Evolutionary conservation across 2,329 filamentous ascomycete genomes (phyloP).

Genomic region (Epichloe sp.): DNA sequence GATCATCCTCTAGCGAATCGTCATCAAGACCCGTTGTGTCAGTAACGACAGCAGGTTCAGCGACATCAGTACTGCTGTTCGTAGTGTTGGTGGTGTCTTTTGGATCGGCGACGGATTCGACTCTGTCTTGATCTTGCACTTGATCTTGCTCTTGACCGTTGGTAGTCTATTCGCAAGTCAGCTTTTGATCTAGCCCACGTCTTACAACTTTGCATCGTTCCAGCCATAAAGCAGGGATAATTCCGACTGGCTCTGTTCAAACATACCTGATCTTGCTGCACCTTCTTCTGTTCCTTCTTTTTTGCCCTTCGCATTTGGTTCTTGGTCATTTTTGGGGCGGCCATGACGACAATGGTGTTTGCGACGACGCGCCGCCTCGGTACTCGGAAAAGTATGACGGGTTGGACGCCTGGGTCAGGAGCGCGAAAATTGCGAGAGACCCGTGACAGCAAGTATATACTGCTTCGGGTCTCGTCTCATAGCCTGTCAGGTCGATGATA

Average conservation of each 20-base stretch:
- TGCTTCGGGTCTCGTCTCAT: constrained; percentile 27
- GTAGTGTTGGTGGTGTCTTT: neutral
- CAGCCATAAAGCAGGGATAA: neutral
- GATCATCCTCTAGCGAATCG: constrained; percentile 53
- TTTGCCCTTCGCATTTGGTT: constrained; percentile 87
- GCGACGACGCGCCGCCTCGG: constrained; percentile 15
- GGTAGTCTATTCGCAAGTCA: constrained; percentile 1
- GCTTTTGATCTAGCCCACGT: neutral
- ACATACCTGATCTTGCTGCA: constrained; percentile 41
- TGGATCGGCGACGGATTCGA: constrained; percentile 18
- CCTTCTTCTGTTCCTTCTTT: constrained; percentile 86
- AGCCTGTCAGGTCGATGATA: neutral
- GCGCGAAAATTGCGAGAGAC: constrained; percentile 24
- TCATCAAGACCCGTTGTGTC: constrained; percentile 44
- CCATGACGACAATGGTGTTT: constrained; percentile 34
- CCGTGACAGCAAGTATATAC: constrained; percentile 19
- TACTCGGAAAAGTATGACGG: constrained; percentile 15
- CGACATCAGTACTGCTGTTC: neutral
- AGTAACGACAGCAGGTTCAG: constrained; percentile 22
- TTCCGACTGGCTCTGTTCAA: neutral
- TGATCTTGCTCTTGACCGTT: constrained; percentile 2
- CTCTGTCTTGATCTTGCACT: constrained; percentile 1
- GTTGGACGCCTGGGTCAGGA: constrained; percentile 21
- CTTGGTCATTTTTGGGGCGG: constrained; percentile 67
- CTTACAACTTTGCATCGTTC: too few species aligned